Evolutionary conservation across 352 stramenopile species (phyloP).

Genomic region (Pythium rishiriense): DNA sequence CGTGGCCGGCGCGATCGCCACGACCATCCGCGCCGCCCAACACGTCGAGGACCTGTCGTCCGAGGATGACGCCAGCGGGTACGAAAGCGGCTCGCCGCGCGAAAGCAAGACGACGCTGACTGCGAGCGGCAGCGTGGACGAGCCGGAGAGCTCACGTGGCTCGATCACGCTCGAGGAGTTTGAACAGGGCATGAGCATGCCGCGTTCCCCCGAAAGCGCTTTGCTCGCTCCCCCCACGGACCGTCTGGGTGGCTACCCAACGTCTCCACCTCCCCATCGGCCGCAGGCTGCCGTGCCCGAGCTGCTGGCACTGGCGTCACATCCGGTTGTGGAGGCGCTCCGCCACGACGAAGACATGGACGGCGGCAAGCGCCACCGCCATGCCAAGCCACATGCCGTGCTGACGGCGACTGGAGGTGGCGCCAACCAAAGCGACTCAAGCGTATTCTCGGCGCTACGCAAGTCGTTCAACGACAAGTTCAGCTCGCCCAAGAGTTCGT

Average conservation of each 20-base stretch:
- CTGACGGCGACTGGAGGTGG: not conserved
- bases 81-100: not conserved
- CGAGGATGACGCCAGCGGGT: not conserved
- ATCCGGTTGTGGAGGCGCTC: constrained; percentile 23
- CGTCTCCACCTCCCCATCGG: too few relatives aligned
- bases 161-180: constrained; percentile 68
- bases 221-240: too few relatives aligned
- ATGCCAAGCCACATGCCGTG: not conserved
- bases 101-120: constrained; percentile 21
- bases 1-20: constrained; percentile 7
- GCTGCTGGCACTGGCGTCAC: constrained; percentile 31
- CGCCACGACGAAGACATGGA: constrained; percentile 12
- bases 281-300: constrained; percentile 22
- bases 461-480: constrained; percentile 32
- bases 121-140: not conserved
- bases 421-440: constrained; percentile 19
- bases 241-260: too few relatives aligned
- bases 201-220: constrained; percentile 19
- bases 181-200: constrained; percentile 37
- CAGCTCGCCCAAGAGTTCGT: constrained; percentile 13
- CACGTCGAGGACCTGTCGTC: not conserved
- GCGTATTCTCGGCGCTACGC: constrained; percentile 26
- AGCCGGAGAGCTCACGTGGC: not conserved
- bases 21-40: not conserved
- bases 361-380: not conserved